Base-by-base conservation (phyloP, 495 filamentous ascomycete species). In the Rostrohypoxylon terebratum region DNA sequence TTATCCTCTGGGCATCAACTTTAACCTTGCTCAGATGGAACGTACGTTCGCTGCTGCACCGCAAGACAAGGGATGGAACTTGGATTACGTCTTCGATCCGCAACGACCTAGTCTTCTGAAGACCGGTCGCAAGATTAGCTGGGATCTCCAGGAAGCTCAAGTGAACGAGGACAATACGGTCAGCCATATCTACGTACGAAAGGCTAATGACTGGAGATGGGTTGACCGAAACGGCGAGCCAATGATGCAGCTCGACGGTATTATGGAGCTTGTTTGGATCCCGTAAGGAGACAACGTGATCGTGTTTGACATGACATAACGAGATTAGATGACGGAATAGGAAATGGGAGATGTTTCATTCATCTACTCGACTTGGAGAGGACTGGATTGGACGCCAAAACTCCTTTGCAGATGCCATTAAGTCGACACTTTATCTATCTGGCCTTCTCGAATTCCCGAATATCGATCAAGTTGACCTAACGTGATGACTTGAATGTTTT, bases 21-120 rank as follows among this genome's bases (percentile, higher is more conserved):
- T 90, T 66, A 86, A 91, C 79, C 83, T 90, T 53, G 83, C 86
- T 69, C 87, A 88, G 73, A 82, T 88, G 69, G 90, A 92, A 78
- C 86, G 87, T 65, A 92, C 90, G 20, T 91, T 90, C 81, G 83
- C 71, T 68, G 84, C 78, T 70, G 88, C 80, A 73, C 87, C 79
- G 50, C 87, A 80, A 76, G 85, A 86, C 44, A 84, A 82, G 69
- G 83, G 82, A 0, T 86, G 83, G 83, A 86, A 86, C 64, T 47
- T 86, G 31, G 86, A 88, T 66, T 86, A 84, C 63, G 81, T 79
- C 51, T 75, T 84, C 21, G 85, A 85, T 6, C 86, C 86, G 10
- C 84, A 84, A 66, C 78, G 86, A 16, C 75, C 73, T 23, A 79
- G 78, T 33, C 79, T 88, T 47, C 69, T 81, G 45, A 76, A 78